Percentiles rank a stretch among this genome's conserved stretches.
phyloP scores from a whole-genome alignment of 2,329 filamentous ascomycete genomes.

The Pestalotiopsis sp. region DNA sequence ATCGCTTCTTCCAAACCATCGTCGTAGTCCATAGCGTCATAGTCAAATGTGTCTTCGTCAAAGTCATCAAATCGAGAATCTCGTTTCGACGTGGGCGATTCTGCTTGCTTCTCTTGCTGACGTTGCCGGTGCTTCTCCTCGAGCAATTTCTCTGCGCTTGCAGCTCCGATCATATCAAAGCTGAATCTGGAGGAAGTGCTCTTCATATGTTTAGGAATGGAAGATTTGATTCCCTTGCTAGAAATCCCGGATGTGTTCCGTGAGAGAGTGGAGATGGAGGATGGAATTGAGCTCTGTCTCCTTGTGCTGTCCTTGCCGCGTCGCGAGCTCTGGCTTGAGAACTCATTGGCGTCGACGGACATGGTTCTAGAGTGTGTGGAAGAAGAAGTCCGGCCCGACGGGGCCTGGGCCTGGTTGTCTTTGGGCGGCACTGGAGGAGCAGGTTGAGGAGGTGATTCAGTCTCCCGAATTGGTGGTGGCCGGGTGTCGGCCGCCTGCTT shows the following conservation, averaged over 20 bases:
- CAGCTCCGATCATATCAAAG: constrained; percentile 77
- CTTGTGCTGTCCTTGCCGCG: constrained; percentile 19
- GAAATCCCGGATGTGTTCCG: constrained; percentile 55
- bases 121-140: constrained; percentile 74
- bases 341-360: constrained; percentile 26
- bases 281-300: constrained; percentile 28
- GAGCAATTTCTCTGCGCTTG: constrained; percentile 67
- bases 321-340: constrained; percentile 15
- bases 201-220: constrained; percentile 67
- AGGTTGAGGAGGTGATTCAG: constrained; percentile 11
- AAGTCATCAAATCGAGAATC: constrained; percentile 64
- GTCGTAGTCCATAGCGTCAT: constrained; percentile 67
- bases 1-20: constrained; percentile 70
- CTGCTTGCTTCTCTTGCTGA: constrained; percentile 61
- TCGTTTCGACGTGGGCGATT: constrained; percentile 35
- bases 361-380: constrained; percentile 36
- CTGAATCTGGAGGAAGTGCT: constrained; percentile 81
- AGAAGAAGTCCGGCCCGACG: constrained; percentile 29
- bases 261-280: constrained; percentile 46
- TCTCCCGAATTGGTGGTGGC: constrained; percentile 20
- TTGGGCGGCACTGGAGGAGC: constrained; percentile 44
- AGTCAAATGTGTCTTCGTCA: constrained; percentile 63
- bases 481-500: constrained; percentile 23
- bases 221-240: constrained; percentile 46
- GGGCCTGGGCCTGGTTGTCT: constrained; percentile 30